Evolutionary conservation across 306 rosid species (phyloP).

Genomic region (Gynostemma pentaphyllum): DNA sequence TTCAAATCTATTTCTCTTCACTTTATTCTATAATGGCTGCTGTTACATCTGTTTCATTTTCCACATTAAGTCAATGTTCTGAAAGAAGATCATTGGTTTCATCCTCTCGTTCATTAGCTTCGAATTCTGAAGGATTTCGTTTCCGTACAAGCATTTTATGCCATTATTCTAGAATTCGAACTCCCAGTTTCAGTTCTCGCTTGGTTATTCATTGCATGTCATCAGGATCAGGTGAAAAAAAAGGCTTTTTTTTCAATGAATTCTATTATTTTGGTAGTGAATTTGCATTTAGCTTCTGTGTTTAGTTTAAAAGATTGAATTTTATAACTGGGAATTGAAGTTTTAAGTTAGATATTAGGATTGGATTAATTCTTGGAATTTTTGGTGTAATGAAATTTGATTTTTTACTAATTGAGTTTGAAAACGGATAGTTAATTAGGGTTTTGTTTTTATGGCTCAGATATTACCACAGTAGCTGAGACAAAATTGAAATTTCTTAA

Average conservation of each 20-base stretch:
- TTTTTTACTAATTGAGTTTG: not conserved
- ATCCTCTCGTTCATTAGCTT: constrained; percentile 33
- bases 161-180: constrained; percentile 23
- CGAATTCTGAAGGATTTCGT: constrained; percentile 29
- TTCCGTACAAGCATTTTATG: constrained; percentile 25
- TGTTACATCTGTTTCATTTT: constrained; percentile 53
- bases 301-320: not conserved
- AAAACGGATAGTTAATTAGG: not conserved
- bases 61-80: constrained; percentile 39
- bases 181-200: constrained; percentile 27
- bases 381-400: not conserved
- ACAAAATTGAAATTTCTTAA: constrained; percentile 75
- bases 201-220: constrained; percentile 63
- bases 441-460: constrained; percentile 34
- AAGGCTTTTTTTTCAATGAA: not conserved
- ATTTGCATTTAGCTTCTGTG: not conserved
- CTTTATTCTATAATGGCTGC: constrained; percentile 44
- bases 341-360: not conserved
- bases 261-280: not conserved
- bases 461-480: constrained; percentile 67
- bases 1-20: not conserved
- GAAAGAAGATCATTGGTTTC: constrained; percentile 26
- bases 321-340: not conserved
- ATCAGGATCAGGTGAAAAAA: constrained; percentile 30
- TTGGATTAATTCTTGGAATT: not conserved